Conservation (phyloP, 495 filamentous ascomycete species). For the Aspergillus mulundensis region DNA sequence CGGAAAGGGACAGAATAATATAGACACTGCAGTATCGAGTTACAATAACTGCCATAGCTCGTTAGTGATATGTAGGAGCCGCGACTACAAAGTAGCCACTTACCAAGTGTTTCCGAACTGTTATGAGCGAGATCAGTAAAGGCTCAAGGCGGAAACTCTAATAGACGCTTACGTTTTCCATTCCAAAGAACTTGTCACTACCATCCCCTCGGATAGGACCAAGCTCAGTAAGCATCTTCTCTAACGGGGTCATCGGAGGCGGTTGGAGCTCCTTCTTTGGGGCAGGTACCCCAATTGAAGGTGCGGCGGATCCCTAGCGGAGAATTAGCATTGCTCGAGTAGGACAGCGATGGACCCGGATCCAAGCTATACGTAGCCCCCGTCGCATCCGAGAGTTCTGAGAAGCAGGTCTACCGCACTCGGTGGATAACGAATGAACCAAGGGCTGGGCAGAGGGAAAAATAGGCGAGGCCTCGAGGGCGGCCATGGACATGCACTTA, state of each 20-base stretch:
- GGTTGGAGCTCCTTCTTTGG: slow-evolving; percentile 70
- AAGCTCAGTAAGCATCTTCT: slow-evolving; percentile 76
- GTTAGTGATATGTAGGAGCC: slow-evolving; percentile 2
- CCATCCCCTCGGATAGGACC: slow-evolving; percentile 79
- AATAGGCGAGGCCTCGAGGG: not conserved
- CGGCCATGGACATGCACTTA: slow-evolving; percentile 21
- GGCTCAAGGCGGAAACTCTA: slow-evolving; percentile 18
- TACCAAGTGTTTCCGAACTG: slow-evolving; percentile 99
- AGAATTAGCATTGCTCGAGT: slow-evolving; percentile 9
- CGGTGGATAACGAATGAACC: not conserved
- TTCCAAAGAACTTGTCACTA: slow-evolving; percentile 96
- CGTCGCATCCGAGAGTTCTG: not conserved
- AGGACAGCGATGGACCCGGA: not conserved
- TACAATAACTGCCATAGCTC: slow-evolving; percentile 71
- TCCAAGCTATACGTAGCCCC: not conserved
- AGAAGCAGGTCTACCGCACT: not conserved
- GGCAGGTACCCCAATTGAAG: slow-evolving; percentile 38
- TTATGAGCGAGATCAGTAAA: slow-evolving; percentile 5
- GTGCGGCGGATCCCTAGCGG: slow-evolving; percentile 38
- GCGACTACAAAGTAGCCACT: slow-evolving; percentile 9
- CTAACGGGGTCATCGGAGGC: slow-evolving; percentile 69
- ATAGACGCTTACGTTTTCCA: slow-evolving; percentile 79
- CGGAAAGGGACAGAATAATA: slow-evolving; percentile 95
- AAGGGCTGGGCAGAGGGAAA: not conserved
- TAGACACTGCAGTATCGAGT: slow-evolving; percentile 94